Evolutionary conservation across 345 rosid species (phyloP).

Genomic region (Boechera retrofracta): DNA sequence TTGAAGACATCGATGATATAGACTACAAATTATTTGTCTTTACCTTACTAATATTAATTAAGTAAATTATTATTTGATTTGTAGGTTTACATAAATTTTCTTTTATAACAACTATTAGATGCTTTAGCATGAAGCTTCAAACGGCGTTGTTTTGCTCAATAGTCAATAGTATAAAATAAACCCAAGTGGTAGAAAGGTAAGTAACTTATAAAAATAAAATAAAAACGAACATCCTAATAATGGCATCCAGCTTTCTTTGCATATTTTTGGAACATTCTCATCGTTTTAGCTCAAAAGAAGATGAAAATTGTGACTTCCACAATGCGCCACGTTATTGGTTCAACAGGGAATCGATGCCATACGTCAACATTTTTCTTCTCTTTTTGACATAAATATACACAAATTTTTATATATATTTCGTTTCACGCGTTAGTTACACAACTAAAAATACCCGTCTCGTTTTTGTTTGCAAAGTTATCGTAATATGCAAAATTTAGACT

Average conservation of each 20-base stretch:
- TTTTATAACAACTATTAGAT: neutral
- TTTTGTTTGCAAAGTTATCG: slow-evolving; percentile 10
- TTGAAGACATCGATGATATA: too few relatives aligned
- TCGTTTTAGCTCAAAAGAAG: slow-evolving; percentile 40
- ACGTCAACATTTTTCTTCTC: slow-evolving; percentile 39
- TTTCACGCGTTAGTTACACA: slow-evolving; percentile 19
- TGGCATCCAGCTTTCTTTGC: slow-evolving; percentile 61
- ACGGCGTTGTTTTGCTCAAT: neutral
- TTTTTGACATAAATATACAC: neutral
- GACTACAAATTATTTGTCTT: too few relatives aligned
- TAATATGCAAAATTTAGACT: neutral
- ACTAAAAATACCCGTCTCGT: slow-evolving; percentile 4
- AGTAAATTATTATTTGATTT: too few relatives aligned
- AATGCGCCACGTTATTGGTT: slow-evolving; percentile 52
- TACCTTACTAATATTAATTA: too few relatives aligned
- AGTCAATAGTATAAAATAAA: neutral
- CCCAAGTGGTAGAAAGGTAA: slow-evolving; percentile 35
- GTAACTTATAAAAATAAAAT: neutral
- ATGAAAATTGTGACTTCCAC: slow-evolving; percentile 48
- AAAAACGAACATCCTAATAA: slow-evolving; percentile 30
- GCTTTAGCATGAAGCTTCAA: slow-evolving; percentile 22
- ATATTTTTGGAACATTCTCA: slow-evolving; percentile 52
- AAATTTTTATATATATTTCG: neutral
- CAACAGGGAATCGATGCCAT: slow-evolving; percentile 49
- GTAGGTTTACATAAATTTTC: neutral